These are phyloP conservation scores for Parachaetomium inaequale DNA, from an alignment of 495 filamentous ascomycete genomes.

Conservation along the genomic window DNA sequence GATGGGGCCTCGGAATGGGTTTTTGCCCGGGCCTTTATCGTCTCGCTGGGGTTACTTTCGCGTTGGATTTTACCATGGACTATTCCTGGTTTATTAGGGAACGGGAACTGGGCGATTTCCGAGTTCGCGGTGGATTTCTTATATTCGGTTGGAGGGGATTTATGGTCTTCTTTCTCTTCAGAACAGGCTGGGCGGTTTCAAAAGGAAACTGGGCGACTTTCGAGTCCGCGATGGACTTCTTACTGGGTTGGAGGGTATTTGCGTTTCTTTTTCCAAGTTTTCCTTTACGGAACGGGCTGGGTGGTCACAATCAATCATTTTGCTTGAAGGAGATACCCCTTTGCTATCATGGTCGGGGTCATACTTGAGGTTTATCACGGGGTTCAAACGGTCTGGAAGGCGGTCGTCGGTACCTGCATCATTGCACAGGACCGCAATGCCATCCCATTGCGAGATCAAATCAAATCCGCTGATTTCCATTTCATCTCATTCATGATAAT, in stretches of 20 bases:
- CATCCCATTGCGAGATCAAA: neutral
- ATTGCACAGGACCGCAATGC: neutral
- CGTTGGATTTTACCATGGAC: too few relatives aligned
- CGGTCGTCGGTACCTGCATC: neutral
- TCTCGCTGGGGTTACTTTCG: neutral
- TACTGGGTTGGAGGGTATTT: neutral
- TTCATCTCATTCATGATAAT: neutral
- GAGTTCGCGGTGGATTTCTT: neutral
- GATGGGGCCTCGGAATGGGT: neutral
- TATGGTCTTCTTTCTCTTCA: neutral
- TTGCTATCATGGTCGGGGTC: neutral
- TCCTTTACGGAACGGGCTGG: neutral
- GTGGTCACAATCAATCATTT: neutral
- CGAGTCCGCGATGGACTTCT: neutral
- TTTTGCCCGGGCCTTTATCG: neutral
- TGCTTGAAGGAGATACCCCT: slow-evolving; percentile 3
- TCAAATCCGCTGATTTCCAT: neutral
- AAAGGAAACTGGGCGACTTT: neutral
- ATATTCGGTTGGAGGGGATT: neutral
- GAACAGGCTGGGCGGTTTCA: neutral
- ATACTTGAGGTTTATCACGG: neutral
- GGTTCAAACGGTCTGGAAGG: neutral
- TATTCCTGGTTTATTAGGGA: neutral
- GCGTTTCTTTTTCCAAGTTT: too few relatives aligned
- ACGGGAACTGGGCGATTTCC: neutral